A percentile compares a stretch with the other conserved stretches of the same genome.
These are phyloP conservation scores for Phytophthora megakarya DNA, from an alignment of 352 stramenopile species.

Conservation along the genomic window DNA sequence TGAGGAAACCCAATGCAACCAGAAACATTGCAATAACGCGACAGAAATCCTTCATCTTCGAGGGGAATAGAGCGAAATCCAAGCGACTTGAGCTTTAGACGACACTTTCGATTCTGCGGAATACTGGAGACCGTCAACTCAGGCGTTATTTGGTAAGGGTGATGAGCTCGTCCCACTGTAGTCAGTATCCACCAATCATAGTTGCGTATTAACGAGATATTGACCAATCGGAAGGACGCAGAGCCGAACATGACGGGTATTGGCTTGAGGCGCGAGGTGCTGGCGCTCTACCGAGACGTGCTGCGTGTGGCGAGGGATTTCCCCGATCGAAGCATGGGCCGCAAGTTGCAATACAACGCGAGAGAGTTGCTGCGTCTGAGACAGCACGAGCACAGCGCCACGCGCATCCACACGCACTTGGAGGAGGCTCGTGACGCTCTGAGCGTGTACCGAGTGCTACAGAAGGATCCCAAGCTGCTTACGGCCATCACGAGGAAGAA, in stretches of 20 bases:
- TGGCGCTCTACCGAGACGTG: constrained; percentile 64
- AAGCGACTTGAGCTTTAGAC: constrained; percentile 11
- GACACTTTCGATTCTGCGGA: constrained; percentile 25
- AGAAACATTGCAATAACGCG: constrained; percentile 20
- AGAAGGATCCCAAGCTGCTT: constrained; percentile 49
- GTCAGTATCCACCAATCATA: constrained; percentile 18
- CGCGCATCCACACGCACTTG: constrained; percentile 48
- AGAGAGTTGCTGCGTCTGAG: constrained; percentile 70
- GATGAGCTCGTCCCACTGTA: constrained; percentile 17
- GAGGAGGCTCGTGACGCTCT: constrained; percentile 61
- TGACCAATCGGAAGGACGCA: constrained; percentile 19
- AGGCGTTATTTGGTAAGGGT: neutral
- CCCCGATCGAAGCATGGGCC: constrained; percentile 60
- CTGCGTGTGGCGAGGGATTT: constrained; percentile 58
- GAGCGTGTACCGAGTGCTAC: constrained; percentile 61
- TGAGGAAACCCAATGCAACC: constrained; percentile 18
- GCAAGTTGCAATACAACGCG: constrained; percentile 81
- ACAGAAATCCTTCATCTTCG: constrained; percentile 18
- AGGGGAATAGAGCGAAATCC: neutral
- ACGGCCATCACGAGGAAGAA: constrained; percentile 66
- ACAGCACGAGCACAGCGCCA: constrained; percentile 47
- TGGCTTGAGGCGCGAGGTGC: constrained; percentile 51
- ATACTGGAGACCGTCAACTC: constrained; percentile 2
- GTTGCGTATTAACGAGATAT: neutral
- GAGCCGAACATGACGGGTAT: constrained; percentile 23